These are phyloP conservation scores for Apophysomyces trapeziformis DNA, from an alignment of 371 early-diverging fungal genomes.

Conservation along the genomic window DNA sequence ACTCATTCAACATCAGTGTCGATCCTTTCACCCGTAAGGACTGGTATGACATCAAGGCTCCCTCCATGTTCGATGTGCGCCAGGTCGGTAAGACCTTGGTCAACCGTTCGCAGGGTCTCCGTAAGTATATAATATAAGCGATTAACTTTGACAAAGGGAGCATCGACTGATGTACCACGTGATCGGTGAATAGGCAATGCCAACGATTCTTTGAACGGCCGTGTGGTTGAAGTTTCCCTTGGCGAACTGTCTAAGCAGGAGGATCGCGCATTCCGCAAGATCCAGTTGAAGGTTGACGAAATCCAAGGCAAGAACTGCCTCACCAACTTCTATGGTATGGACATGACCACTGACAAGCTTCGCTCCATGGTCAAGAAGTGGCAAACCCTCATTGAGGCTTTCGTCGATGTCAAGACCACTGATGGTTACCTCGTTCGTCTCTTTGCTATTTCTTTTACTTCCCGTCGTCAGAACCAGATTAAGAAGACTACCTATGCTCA, in stretches of 20 bases:
- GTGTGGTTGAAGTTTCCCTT: conserved; percentile 98
- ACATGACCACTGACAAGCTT: conserved; percentile 99
- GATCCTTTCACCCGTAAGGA: conserved; percentile 99
- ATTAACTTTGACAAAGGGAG: background rate
- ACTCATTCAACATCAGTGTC: conserved; percentile 55
- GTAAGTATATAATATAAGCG: conserved; percentile 48
- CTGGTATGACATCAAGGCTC: conserved; percentile 99
- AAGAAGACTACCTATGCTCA: conserved; percentile 99
- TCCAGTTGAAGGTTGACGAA: conserved; percentile 98
- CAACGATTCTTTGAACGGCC: conserved; percentile 95
- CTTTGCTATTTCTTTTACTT: conserved; percentile 98
- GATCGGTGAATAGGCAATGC: conserved; percentile 75
- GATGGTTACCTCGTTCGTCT: conserved; percentile 99
- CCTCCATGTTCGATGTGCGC: conserved; percentile 93
- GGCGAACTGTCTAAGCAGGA: conserved; percentile 98
- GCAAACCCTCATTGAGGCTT: conserved; percentile 99
- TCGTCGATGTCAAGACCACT: conserved; percentile 99
- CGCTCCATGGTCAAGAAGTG: conserved; percentile 99
- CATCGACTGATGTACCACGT: too few relatives aligned
- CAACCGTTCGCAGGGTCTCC: conserved; percentile 99
- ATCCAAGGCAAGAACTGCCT: conserved; percentile 98
- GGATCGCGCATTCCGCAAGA: conserved; percentile 97
- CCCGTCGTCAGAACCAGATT: conserved; percentile 93
- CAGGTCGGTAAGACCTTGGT: conserved; percentile 98
- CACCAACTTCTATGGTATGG: conserved; percentile 99